Evolutionary conservation across 805 yeast species (phyloP).

Genomic region (Komagataella pseudopastoris): DNA sequence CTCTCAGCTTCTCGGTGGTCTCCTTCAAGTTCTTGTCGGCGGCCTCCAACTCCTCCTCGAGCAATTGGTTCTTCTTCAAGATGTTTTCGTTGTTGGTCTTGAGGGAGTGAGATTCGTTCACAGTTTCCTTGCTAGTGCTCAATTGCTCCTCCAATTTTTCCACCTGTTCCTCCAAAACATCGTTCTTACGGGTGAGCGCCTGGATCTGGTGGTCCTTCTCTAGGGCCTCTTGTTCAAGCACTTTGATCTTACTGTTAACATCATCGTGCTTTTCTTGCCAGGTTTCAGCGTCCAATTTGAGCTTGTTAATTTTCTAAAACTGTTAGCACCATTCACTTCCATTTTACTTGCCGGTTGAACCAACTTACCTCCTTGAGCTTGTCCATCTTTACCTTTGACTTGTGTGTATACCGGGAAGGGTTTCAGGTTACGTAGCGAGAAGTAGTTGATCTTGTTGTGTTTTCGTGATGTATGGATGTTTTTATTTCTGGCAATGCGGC

Average conservation of each 20-base stretch:
- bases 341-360: not conserved
- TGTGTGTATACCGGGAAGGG: not conserved
- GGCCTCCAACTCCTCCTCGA: conserved; percentile 85
- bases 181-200: conserved; percentile 84
- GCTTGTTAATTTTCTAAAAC: conserved; percentile 64
- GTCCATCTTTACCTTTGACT: conserved; percentile 20
- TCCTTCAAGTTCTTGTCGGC: conserved; percentile 86
- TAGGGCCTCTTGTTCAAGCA: conserved; percentile 80
- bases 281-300: conserved; percentile 88
- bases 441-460: not conserved
- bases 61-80: conserved; percentile 76
- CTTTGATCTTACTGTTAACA: conserved; percentile 65
- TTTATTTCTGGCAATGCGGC: no score
- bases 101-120: conserved; percentile 82
- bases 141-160: conserved; percentile 70
- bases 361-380: conserved; percentile 33
- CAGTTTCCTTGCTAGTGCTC: conserved; percentile 66
- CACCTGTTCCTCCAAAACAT: conserved; percentile 69
- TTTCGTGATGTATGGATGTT: not conserved
- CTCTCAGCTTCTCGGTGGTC: conserved; percentile 88
- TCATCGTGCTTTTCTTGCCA: conserved; percentile 98
- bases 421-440: not conserved
- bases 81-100: conserved; percentile 83
- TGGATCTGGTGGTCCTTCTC: conserved; percentile 94
- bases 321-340: not conserved